Base-by-base conservation (phyloP, 1,284 basidiomycete genomes). In the Trichosporon faecale region DNA sequence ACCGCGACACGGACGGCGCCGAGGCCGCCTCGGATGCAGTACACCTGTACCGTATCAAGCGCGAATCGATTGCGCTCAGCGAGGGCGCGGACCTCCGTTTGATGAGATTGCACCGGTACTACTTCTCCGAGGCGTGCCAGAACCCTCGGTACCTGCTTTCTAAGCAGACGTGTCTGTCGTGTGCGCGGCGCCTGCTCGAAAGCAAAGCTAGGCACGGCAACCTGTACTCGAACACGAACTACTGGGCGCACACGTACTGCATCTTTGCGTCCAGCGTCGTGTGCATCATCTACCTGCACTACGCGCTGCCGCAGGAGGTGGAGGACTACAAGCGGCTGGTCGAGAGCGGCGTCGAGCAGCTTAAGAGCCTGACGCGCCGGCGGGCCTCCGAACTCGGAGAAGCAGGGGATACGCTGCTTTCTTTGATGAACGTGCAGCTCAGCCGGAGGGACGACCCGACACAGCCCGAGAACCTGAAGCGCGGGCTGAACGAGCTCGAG, bases 41-140 rank as follows among this genome's bases (percentile, higher is more conserved):
- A 12, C 68, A 73, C 60, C 63, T 75, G 46, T 68, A 68, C 60
- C 70, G 40, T 57, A 74, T 68, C 21, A 73, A 73, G 64, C 69
- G 74, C 31, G 75, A 76, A 61, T 57, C 70, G 21, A 68, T 74
- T 2, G 74, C 74, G 2, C 64, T 76, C 35, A 70, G 68, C 35
- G 74, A 76, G 29, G 75, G 74, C 21, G 72, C 71, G 33, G 73
- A 74, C 64, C 68, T 76, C 4, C 75, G 75, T 6, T 71, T 76
- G 8, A 67, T 76, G 67, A 72, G 75, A 2, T 40, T 76, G 57
- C 75, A 76, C 49, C 67, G 75, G 6, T 73, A 71, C 60, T 76
- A 76, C 72, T 74, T 75, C 44, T 73, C 75, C 21, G 70, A 69
- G 52, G 72, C 74, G 4, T 76, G 73, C 65, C 63, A 69, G 67